Conservation (phyloP, 2,329 filamentous ascomycete genomes). For the Tolypocladium tundrense region DNA sequence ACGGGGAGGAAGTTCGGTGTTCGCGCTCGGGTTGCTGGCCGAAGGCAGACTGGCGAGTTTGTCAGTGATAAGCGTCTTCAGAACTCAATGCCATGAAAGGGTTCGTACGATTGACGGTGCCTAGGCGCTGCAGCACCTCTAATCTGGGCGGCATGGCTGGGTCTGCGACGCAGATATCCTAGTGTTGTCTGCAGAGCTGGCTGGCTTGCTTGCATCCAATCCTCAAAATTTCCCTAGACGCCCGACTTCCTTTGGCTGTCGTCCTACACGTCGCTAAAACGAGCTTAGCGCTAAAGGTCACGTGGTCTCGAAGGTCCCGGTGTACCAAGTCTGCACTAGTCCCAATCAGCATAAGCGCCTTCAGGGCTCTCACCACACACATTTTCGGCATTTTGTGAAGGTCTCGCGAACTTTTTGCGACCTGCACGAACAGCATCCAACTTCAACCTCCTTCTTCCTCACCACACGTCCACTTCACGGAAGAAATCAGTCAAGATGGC, state of each 20-base stretch:
- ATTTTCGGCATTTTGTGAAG: conserved; percentile 24
- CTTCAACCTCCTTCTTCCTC: conserved; percentile 16
- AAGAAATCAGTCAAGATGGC: conserved; percentile 67
- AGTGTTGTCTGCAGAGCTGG: background rate
- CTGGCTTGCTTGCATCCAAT: background rate
- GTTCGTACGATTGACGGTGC: conserved; percentile 49
- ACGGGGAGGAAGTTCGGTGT: conserved; percentile 45
- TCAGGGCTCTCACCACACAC: conserved; percentile 30
- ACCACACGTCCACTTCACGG: conserved; percentile 19
- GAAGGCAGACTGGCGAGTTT: conserved; percentile 44
- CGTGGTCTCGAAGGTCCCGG: conserved; percentile 17
- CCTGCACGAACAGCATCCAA: conserved; percentile 15
- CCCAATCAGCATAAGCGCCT: conserved; percentile 12
- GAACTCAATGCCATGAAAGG: background rate
- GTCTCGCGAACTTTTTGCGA: conserved; percentile 33
- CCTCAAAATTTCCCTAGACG: conserved; percentile 23
- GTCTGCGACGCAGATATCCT: conserved; percentile 6
- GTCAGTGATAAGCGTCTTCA: conserved; percentile 7
- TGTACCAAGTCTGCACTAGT: conserved; percentile 6
- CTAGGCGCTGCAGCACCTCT: conserved; percentile 48
- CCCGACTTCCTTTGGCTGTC: background rate
- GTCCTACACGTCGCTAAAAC: conserved; percentile 1
- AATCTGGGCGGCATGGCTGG: conserved; percentile 58
- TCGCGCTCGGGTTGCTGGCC: conserved; percentile 36
- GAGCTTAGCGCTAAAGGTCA: conserved; percentile 14